A percentile compares a stretch with the other conserved stretches of the same genome.
Evolutionary conservation across 768 basidiomycete genomes (phyloP).

Genomic region (Boletus huronensis): DNA sequence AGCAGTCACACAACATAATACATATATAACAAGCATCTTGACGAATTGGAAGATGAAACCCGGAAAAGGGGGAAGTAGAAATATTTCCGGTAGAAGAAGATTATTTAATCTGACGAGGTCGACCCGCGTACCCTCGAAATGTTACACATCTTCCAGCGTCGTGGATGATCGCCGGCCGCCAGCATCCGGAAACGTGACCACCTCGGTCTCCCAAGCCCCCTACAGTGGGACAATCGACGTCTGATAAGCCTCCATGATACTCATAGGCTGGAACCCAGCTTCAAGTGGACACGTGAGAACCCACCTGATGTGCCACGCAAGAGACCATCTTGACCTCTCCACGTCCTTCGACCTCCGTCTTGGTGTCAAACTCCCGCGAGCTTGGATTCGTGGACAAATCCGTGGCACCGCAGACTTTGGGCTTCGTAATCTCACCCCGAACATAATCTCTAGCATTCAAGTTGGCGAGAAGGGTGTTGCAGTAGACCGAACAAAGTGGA

Average conservation of each 20-base stretch:
- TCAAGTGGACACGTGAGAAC: not conserved
- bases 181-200: not conserved
- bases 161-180: too few relatives aligned
- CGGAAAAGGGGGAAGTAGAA: too few relatives aligned
- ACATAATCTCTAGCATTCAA: constrained; percentile 9
- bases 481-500: constrained; percentile 7
- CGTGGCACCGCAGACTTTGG: not conserved
- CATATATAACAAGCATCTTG: too few relatives aligned
- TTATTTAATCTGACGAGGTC: too few relatives aligned
- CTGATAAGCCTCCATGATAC: not conserved
- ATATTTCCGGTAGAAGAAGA: too few relatives aligned
- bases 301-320: not conserved
- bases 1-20: too few relatives aligned
- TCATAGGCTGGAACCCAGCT: not conserved
- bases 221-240: not conserved
- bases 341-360: not conserved
- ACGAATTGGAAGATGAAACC: too few relatives aligned
- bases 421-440: not conserved
- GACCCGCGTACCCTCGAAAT: too few relatives aligned
- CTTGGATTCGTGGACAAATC: not conserved
- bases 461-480: constrained; percentile 11
- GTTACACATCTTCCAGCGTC: too few relatives aligned
- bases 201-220: not conserved
- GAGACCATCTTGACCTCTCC: not conserved
- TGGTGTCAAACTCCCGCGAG: too few relatives aligned